Evolutionary conservation across 192 early-diverging fungal genomes (phyloP).

Genomic region (Rhizophlyctis rosea): DNA sequence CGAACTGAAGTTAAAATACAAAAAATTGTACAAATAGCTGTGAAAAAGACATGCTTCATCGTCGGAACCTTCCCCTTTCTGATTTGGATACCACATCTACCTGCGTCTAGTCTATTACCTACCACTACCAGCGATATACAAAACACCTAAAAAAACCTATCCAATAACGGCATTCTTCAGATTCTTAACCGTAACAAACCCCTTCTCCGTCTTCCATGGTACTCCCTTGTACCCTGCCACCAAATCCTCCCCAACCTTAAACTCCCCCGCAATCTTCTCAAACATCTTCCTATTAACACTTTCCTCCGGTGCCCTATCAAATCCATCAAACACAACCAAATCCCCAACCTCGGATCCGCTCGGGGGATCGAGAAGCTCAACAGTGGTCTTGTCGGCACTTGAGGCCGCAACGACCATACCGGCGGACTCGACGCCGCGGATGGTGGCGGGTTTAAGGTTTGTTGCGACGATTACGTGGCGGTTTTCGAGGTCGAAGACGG

Average conservation of each 20-base stretch:
- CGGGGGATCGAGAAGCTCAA: constrained; percentile 60
- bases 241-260: constrained; percentile 43
- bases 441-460: constrained; percentile 65
- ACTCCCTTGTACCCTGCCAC: constrained; percentile 52
- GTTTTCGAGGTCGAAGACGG: constrained; percentile 53
- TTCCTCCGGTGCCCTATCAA: constrained; percentile 37
- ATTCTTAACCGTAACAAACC: not conserved
- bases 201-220: constrained; percentile 12
- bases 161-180: not conserved
- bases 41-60: no score
- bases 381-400: constrained; percentile 44
- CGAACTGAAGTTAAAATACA: constrained; percentile 11
- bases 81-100: not conserved
- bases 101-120: not conserved
- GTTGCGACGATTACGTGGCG: constrained; percentile 54
- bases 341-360: constrained; percentile 51
- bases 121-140: not conserved
- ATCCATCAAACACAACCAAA: constrained; percentile 52
- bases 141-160: not conserved
- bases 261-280: constrained; percentile 53
- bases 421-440: constrained; percentile 61
- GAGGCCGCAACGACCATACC: constrained; percentile 66
- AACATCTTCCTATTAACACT: constrained; percentile 64
- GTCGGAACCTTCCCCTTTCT: no score
- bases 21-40: no score